phyloP scores from a whole-genome alignment of 2,329 filamentous ascomycete species.

The Falciphora oryzae region DNA sequence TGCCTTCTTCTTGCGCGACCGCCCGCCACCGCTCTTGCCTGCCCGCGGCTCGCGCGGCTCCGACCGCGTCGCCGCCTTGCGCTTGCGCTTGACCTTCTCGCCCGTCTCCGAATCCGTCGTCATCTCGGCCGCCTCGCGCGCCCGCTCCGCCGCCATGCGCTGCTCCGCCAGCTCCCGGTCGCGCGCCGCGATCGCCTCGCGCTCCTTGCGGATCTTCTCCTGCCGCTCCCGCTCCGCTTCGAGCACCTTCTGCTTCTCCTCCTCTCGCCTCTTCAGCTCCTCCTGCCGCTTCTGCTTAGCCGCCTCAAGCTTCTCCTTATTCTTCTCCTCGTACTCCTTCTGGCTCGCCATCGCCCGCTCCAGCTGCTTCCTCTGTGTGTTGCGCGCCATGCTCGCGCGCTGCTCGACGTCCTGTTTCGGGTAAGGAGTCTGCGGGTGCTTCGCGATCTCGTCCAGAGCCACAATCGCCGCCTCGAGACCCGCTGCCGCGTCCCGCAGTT shows the following conservation, averaged over 20 bases:
- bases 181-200: constrained; percentile 70
- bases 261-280: constrained; percentile 72
- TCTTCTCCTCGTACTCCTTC: constrained; percentile 87
- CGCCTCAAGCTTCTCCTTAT: constrained; percentile 78
- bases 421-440: constrained; percentile 69
- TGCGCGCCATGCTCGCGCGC: constrained; percentile 93
- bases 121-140: constrained; percentile 67
- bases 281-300: constrained; percentile 76
- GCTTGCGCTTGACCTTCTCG: constrained; percentile 74
- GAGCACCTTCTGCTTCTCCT: constrained; percentile 61
- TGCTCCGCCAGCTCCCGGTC: constrained; percentile 68
- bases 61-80: constrained; percentile 39
- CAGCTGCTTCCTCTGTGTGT: constrained; percentile 89
- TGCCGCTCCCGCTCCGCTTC: constrained; percentile 68
- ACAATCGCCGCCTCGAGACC: constrained; percentile 81
- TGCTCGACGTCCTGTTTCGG: constrained; percentile 87
- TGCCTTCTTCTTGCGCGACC: constrained; percentile 53
- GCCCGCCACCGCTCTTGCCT: constrained; percentile 26
- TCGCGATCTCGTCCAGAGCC: constrained; percentile 57
- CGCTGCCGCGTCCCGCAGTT: constrained; percentile 72
- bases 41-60: constrained; percentile 25
- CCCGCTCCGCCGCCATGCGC: constrained; percentile 64
- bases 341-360: constrained; percentile 80
- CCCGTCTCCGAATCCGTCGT: constrained; percentile 79
- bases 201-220: constrained; percentile 79